Evolutionary conservation across 352 stramenopile genomes (phyloP).

Genomic region (Phytophthora sansomeana): DNA sequence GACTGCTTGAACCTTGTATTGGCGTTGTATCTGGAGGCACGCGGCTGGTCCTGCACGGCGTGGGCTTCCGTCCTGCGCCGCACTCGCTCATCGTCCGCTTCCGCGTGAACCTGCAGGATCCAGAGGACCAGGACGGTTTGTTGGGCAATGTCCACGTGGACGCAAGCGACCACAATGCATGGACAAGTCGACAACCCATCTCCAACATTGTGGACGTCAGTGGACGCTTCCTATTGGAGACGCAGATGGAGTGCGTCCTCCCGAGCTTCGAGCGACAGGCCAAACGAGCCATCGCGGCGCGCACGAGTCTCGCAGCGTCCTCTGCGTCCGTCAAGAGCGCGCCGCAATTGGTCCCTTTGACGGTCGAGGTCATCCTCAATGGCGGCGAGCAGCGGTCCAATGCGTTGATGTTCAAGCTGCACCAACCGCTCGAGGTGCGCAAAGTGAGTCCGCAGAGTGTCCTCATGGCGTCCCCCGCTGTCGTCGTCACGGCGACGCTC

Average conservation of each 20-base stretch:
- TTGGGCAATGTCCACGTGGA: conserved; percentile 2
- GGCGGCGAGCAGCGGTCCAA: conserved; percentile 62
- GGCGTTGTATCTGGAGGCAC: conserved; percentile 58
- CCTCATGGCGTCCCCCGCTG: conserved; percentile 55
- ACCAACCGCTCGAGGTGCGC: conserved; percentile 58
- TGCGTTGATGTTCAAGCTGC: conserved; percentile 49
- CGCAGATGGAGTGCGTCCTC: conserved; percentile 67
- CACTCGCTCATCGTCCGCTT: conserved; percentile 78
- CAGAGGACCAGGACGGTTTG: conserved; percentile 1
- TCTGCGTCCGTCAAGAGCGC: conserved; percentile 53
- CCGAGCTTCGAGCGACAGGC: conserved; percentile 56
- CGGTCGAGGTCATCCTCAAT: conserved; percentile 70
- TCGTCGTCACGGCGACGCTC: conserved; percentile 49
- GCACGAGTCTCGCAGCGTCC: conserved; percentile 52
- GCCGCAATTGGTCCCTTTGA: conserved; percentile 54
- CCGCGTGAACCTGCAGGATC: conserved; percentile 38
- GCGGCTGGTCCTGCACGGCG: conserved; percentile 65
- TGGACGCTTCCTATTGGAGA: conserved; percentile 60
- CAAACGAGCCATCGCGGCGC: conserved; percentile 40
- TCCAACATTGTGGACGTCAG: conserved; percentile 44
- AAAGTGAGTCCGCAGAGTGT: conserved; percentile 67
- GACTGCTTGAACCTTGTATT: conserved; percentile 58
- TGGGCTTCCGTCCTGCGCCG: conserved; percentile 60
- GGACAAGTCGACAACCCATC: conserved; percentile 1
- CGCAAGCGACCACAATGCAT: conserved; percentile 2